Base-by-base conservation (phyloP, 139 green algal genomes). In the Nannochloris sp. region DNA sequence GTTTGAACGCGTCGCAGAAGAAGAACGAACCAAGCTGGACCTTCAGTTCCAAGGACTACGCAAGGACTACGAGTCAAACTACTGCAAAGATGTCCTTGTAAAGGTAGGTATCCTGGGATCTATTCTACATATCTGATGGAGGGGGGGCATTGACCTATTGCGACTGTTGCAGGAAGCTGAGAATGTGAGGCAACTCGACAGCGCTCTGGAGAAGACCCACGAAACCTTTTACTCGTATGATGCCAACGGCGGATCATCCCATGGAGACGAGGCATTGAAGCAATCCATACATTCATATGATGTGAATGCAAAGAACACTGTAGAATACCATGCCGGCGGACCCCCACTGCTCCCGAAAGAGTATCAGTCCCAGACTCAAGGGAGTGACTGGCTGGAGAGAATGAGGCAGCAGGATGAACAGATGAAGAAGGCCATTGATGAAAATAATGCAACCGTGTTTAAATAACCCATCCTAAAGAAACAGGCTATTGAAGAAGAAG, bases 341-440 rank as follows among this genome's bases (percentile, higher is more conserved):
- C 56, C n/a, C n/a, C 13, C 56, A 6, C 17, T 53, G 12, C 17
- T 20, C 10, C 17, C 46, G 0, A 28, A 23, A 28, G 46, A 53
- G 46, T 28, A 53, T 12, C 6, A 53, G 9, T 20, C 46, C 6
- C 17, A 20, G 17, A 64, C 58, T 17, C 58, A 23, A 57, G 58
- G 20, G 12, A 64, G 16, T 23, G 58, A 64, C 10, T 64, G 58
- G 58, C 58, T 64, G 23, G 58, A 64, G 58, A 50, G 58, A 50
- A 64, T 64, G 58, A 29, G 14, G 13, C n/a, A 14, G 8, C n/a
- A 64, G 25, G 58, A 64, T 31, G 58, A n/a, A 14, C 12, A 16
- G 40, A 31, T 64, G 25, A n/a, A 51, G 25, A 23, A 25, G 23
- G 58, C 58, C 20, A 31, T 64, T 8, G 58, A 3, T 31, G n/a